These are phyloP conservation scores for Calonectria leucothoes DNA, from an alignment of 2,329 filamentous ascomycete species.

Conservation along the genomic window DNA sequence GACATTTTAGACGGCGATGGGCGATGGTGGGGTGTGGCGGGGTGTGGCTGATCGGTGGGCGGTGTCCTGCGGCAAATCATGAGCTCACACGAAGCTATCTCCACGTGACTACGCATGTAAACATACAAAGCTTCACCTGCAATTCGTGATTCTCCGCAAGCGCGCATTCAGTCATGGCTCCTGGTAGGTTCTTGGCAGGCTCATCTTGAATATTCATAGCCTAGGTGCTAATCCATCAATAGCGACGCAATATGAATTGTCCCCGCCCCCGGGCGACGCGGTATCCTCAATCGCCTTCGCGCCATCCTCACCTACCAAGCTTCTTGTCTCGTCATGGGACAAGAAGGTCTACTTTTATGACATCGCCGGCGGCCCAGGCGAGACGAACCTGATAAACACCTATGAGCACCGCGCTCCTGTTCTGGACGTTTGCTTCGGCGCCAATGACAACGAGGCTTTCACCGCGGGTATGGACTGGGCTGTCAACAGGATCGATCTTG, in stretches of 20 bases:
- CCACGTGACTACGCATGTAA: conserved; percentile 54
- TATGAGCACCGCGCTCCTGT: conserved; percentile 88
- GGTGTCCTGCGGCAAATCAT: conserved; percentile 46
- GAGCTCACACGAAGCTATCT: conserved; percentile 35
- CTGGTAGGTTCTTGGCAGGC: conserved; percentile 46
- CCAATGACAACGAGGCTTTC: conserved; percentile 84
- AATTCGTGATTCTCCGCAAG: conserved; percentile 24
- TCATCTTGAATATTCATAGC: neutral
- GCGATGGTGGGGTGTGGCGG: conserved; percentile 55
- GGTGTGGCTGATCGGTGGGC: conserved; percentile 48
- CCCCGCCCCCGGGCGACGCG: conserved; percentile 84
- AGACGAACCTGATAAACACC: conserved; percentile 70
- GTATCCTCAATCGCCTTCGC: conserved; percentile 91
- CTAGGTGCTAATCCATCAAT: conserved; percentile 31
- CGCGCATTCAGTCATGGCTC: conserved; percentile 51
- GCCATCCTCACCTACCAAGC: conserved; percentile 75
- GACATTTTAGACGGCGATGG: conserved; percentile 52
- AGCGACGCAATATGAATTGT: conserved; percentile 85
- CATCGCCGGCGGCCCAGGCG: conserved; percentile 68
- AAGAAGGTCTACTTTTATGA: conserved; percentile 92
- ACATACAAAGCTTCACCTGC: conserved; percentile 45
- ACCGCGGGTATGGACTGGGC: conserved; percentile 88
- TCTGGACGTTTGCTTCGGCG: conserved; percentile 91
- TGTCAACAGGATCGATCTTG: conserved; percentile 82
- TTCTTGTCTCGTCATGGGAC: conserved; percentile 97